Percentiles rank a stretch among this genome's conserved stretches.
phyloP scores from a whole-genome alignment of 2,329 filamentous ascomycete genomes.

The Cordyceps pruinosa region DNA sequence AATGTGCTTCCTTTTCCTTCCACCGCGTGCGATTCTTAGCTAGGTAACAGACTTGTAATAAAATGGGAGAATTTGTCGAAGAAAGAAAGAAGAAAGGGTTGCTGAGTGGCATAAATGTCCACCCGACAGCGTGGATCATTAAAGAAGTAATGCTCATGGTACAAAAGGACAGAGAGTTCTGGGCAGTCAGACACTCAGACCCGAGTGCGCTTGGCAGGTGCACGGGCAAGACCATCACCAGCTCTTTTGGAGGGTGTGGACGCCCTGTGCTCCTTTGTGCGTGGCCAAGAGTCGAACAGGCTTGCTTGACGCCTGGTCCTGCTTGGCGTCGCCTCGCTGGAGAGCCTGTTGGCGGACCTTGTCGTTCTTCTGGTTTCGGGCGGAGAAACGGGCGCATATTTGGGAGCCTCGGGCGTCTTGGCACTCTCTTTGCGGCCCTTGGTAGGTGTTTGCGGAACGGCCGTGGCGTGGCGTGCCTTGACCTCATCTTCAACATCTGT shows the following conservation, averaged over 20 bases:
- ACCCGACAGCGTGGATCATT: conserved; percentile 1
- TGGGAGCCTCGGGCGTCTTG: conserved; percentile 48
- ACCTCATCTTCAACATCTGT: conserved; percentile 51
- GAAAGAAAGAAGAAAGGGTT: conserved; percentile 6
- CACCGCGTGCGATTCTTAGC: neutral
- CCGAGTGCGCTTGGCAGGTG: conserved; percentile 30
- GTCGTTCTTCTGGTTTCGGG: conserved; percentile 56
- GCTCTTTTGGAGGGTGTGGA: conserved; percentile 41
- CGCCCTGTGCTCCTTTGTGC: conserved; percentile 50
- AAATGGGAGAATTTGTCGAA: conserved; percentile 7
- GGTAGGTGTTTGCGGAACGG: conserved; percentile 30
- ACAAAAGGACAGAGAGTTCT: conserved; percentile 5
- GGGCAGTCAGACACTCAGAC: conserved; percentile 17
- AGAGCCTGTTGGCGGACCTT: conserved; percentile 46
- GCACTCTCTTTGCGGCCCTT: conserved; percentile 24
- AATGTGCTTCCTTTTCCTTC: conserved; percentile 3
- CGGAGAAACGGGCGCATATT: conserved; percentile 53
- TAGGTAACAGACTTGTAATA: conserved; percentile 4
- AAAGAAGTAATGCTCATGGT: conserved; percentile 6
- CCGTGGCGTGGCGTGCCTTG: conserved; percentile 22
- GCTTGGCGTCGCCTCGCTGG: conserved; percentile 34
- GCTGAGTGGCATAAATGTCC: neutral
- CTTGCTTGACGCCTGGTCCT: conserved; percentile 38
- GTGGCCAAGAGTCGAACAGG: conserved; percentile 62
- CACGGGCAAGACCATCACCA: conserved; percentile 25